Conservation (phyloP, 805 yeast species). For the Teunomyces gatunensis region DNA sequence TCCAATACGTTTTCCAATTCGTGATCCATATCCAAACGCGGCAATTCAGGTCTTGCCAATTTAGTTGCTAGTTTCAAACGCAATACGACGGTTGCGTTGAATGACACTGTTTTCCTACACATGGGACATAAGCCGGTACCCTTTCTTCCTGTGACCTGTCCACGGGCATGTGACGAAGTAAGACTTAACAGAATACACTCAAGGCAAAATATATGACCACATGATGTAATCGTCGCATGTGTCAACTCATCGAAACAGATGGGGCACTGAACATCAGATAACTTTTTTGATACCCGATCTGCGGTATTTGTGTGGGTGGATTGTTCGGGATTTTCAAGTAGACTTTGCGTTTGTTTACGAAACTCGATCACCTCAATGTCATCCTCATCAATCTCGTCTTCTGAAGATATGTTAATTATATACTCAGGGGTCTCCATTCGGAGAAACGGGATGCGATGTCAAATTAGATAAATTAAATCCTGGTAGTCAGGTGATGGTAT, state of each 20-base stretch:
- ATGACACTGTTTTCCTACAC: slow-evolving; percentile 38
- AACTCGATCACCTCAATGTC: slow-evolving; percentile 40
- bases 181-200: slow-evolving; percentile 42
- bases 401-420: slow-evolving; percentile 4
- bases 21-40: slow-evolving; percentile 4
- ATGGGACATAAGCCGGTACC: slow-evolving; percentile 45
- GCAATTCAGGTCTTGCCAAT: slow-evolving; percentile 13
- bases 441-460: neutral
- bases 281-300: slow-evolving; percentile 23
- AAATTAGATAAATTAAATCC: neutral
- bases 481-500: neutral
- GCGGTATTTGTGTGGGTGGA: slow-evolving; percentile 13
- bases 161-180: slow-evolving; percentile 40
- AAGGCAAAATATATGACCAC: slow-evolving; percentile 45
- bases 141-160: slow-evolving; percentile 35
- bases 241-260: slow-evolving; percentile 42
- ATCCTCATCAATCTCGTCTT: slow-evolving; percentile 27
- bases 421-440: slow-evolving; percentile 8
- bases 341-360: slow-evolving; percentile 31
- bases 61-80: slow-evolving; percentile 14
- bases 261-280: slow-evolving; percentile 41
- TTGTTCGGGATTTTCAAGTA: slow-evolving; percentile 26
- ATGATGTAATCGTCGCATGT: slow-evolving; percentile 39
- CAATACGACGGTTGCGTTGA: slow-evolving; percentile 31
- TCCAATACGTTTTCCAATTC: neutral